Percentiles rank a stretch among this genome's conserved stretches.
Evolutionary conservation across 495 filamentous ascomycete genomes (phyloP).

Genomic region (Aspergillus biplanus): DNA sequence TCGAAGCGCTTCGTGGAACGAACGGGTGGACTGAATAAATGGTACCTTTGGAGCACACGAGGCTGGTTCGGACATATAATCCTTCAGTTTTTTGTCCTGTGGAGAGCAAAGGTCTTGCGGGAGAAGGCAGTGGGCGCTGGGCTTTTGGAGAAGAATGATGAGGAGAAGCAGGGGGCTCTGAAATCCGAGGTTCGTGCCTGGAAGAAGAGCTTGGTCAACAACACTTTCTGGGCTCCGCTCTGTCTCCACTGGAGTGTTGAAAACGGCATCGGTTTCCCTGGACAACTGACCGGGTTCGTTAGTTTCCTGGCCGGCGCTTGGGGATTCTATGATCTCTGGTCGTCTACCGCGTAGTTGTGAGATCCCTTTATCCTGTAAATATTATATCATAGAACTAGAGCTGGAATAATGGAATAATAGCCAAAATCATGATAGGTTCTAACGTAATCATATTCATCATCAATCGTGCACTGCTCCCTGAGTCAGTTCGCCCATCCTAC

Average conservation of each 20-base stretch:
- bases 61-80: slow-evolving; percentile 81
- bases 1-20: slow-evolving; percentile 56
- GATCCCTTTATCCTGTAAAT: slow-evolving; percentile 12
- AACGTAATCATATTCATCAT: too few species aligned
- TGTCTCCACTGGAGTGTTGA: slow-evolving; percentile 83
- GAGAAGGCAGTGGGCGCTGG: slow-evolving; percentile 31
- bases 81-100: slow-evolving; percentile 71
- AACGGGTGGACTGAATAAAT: slow-evolving; percentile 55
- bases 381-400: neutral
- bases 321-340: slow-evolving; percentile 44
- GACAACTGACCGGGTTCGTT: slow-evolving; percentile 64
- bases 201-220: slow-evolving; percentile 51
- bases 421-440: too few species aligned
- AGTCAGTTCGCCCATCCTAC: too few species aligned
- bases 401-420: too few species aligned
- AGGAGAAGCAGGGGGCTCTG: slow-evolving; percentile 43
- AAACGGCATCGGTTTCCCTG: slow-evolving; percentile 70
- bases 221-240: slow-evolving; percentile 62
- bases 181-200: slow-evolving; percentile 48
- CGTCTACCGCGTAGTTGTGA: slow-evolving; percentile 29
- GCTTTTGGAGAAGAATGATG: slow-evolving; percentile 41
- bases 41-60: slow-evolving; percentile 73
- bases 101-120: slow-evolving; percentile 49
- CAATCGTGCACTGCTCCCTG: too few species aligned
- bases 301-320: slow-evolving; percentile 61